Evolutionary conservation across 345 rosid genomes (phyloP), one percentile per base, ranked within the genome.

Genomic region (Arabidopsis suecica): DNA sequence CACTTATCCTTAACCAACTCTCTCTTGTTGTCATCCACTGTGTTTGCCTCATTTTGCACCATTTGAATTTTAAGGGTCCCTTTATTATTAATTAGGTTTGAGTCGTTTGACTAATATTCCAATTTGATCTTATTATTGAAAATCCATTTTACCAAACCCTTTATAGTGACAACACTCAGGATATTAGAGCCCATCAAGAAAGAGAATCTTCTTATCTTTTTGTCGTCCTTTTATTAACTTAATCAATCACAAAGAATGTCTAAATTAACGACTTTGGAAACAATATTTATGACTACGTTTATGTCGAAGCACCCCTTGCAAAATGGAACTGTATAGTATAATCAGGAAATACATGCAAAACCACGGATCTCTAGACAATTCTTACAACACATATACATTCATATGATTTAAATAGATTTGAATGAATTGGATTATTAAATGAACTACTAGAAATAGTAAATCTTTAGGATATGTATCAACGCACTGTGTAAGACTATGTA

Each of bases 111-210:
- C 79, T 76, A 61, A 54, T 61, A 76, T 76, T 68, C 69, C 64
- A 61, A 54, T 30, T 50, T 69, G 74, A 69, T 61, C 40, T 34
- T 61, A 76, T 69, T 34, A 61, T 34, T 69, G 79, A 76, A 69
- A 76, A 69, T 69, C 64, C 74, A 76, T 76, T 76, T 69, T 69
- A 76, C 79, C 79, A 54, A 76, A 76, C 64, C 30, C 34, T n/a
- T 51, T 54, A 75, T 68, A 40, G 69, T 68, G 79, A 76, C 79
- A 76, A 61, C 78, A 57, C 72, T 74, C 60, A 48, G 48, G 66
- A 36, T 66, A 48, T 25, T 45, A 66, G 16, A 74, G 51, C 57
- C 74, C 79, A 75, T 68, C 41, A 68, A 9, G 49, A 53, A 68
- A 76, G 69, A 54, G 69, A 75, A 76, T 76, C 69, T 41, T 75